Evolutionary conservation across 768 basidiomycete species (phyloP).

Genomic region (Mycena galopus): DNA sequence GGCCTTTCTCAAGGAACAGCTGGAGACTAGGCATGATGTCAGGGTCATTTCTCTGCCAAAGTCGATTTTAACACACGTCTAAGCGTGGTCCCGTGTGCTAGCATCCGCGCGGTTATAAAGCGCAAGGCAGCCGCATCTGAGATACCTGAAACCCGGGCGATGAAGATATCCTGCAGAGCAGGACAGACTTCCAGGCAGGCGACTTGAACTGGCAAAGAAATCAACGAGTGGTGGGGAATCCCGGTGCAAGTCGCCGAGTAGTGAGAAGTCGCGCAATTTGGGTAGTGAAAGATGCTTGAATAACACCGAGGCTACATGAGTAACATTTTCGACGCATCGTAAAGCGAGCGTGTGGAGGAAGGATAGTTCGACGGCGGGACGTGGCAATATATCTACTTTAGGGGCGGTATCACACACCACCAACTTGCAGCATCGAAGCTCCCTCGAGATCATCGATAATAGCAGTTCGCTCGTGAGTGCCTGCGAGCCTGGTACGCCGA

Average conservation of each 20-base stretch:
- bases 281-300: neutral
- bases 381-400: too few species aligned
- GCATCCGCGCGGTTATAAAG: neutral
- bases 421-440: neutral
- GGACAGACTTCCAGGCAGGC: neutral
- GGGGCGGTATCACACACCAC: too few species aligned
- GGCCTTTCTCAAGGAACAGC: neutral
- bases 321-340: neutral
- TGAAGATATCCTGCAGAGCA: neutral
- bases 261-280: neutral
- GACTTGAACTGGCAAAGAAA: neutral
- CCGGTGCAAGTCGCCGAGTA: neutral
- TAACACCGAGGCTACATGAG: neutral
- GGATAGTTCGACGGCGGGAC: neutral
- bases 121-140: neutral
- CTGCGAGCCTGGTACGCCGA: neutral
- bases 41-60: neutral
- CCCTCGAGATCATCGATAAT: neutral
- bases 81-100: neutral
- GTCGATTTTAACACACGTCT: neutral
- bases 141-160: neutral
- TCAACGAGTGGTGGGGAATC: neutral
- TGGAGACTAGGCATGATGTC: slow-evolving; percentile 1
- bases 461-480: neutral
- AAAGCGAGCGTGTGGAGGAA: neutral